Percentiles rank a stretch among this genome's conserved stretches.
Conservation (phyloP, 75 land plant genomes). For the Ceratopteris richardii region DNA sequence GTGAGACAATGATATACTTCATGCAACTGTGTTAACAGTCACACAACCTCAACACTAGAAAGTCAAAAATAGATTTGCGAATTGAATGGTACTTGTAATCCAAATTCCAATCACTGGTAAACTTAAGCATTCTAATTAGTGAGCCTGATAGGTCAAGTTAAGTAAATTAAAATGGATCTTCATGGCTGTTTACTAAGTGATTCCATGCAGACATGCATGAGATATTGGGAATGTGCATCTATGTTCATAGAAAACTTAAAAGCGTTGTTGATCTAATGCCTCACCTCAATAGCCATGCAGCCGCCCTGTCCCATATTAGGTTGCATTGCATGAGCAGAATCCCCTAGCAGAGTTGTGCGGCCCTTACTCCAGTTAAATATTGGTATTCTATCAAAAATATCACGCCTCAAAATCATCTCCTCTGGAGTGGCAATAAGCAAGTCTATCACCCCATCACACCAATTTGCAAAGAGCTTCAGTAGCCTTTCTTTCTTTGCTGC, state of each 20-base stretch:
- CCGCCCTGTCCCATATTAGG: slow-evolving; percentile 98
- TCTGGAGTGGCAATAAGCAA: slow-evolving; percentile 73
- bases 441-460: slow-evolving; percentile 89
- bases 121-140: too few species aligned
- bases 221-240: too few species aligned
- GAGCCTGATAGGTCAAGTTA: too few species aligned
- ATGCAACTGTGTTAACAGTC: too few species aligned
- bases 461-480: slow-evolving; percentile 59
- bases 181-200: too few species aligned
- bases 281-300: slow-evolving; percentile 98
- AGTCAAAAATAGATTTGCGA: too few species aligned
- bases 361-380: slow-evolving; percentile 73
- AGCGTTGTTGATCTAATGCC: not conserved
- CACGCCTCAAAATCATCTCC: slow-evolving; percentile 76
- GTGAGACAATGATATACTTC: too few species aligned
- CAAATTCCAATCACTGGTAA: too few species aligned
- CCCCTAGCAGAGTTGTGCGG: slow-evolving; percentile 80
- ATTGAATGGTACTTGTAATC: too few species aligned
- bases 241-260: slow-evolving; percentile 1
- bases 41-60: too few species aligned
- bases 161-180: too few species aligned
- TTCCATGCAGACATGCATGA: not conserved
- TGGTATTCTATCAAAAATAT: slow-evolving; percentile 81
- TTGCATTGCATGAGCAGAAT: slow-evolving; percentile 94
- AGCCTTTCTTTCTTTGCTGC: slow-evolving; percentile 72